Base-by-base conservation (phyloP, 2,329 filamentous ascomycete species). In the Fusarium illudens region DNA sequence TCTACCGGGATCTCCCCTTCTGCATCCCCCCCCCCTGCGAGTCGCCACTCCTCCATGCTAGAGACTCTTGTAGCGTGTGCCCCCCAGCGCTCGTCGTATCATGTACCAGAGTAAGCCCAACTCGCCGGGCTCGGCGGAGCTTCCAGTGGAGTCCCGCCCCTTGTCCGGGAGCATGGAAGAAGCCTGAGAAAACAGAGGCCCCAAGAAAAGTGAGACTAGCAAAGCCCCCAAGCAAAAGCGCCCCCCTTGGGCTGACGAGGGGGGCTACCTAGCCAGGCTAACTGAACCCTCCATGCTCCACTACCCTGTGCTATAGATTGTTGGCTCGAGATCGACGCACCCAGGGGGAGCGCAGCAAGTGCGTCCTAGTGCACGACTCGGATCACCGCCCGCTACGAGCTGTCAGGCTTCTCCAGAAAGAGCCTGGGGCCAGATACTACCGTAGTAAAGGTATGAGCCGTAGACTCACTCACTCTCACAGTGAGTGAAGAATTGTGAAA, bases 311-410 rank as follows among this genome's bases (percentile, higher is more conserved):
- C 32, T 64, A 37, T 22, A 65, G 62, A 61, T 57, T 50, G 53
- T 29, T 67, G 55, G 54, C 57, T 46, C 29, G 29, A 58, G 60
- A 56, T 62, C 60, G 56, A 54, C 60, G 49, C 37, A 20, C 27
- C 36, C 62, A 56, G 29, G 53, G 50, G 51, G 27, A 36, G n/a
- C 32, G 15, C 48, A 12, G n/a, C 51, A 54, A 33, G 5, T 19
- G 15, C 1, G 4, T 4, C 58, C 27, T 60, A 63, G 64, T 62
- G 53, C 62, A 62, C 68, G 64, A 70, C 67, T 70, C 68, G 66
- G 66, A 67, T 58, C 65, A 67, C 53, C 58, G 58, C 58, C 68
- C 55, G 64, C 60, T 29, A 48, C 55, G 29, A 64, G 53, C 57
- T 64, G 64, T 67, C 64, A 61, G 58, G 58, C 52, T 61, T 65